These are phyloP conservation scores for Cymodocea nodosa DNA, from an alignment of 116 monocot genomes.

Conservation along the genomic window DNA sequence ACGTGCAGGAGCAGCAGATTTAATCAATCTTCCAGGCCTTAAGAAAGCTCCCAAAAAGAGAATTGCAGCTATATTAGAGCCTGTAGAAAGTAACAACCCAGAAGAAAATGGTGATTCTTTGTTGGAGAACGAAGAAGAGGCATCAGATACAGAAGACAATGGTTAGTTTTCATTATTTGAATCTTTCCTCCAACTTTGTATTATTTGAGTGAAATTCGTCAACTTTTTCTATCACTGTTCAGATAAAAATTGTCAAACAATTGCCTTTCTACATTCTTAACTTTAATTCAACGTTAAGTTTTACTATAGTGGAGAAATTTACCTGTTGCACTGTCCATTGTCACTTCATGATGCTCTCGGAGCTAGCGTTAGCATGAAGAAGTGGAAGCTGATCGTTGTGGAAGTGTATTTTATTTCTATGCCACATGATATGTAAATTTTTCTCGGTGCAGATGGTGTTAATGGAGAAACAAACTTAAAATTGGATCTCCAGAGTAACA, in stretches of 20 bases:
- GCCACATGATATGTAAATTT: background rate
- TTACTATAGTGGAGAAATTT: background rate
- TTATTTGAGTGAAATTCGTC: too few species aligned
- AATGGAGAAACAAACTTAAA: constrained; percentile 24
- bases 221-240: too few species aligned
- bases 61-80: constrained; percentile 85
- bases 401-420: too few species aligned
- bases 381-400: too few species aligned
- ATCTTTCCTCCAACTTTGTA: too few species aligned
- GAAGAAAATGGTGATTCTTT: constrained; percentile 49
- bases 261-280: background rate
- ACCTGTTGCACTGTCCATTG: too few species aligned
- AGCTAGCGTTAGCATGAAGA: too few species aligned
- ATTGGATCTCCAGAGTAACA: constrained; percentile 51
- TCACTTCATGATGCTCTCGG: too few species aligned
- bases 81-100: constrained; percentile 33
- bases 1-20: constrained; percentile 62
- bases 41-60: constrained; percentile 86
- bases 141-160: constrained; percentile 56
- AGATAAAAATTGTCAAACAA: too few species aligned
- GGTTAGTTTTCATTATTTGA: constrained; percentile 19
- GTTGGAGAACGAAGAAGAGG: constrained; percentile 36
- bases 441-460: constrained; percentile 25
- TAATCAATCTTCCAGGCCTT: constrained; percentile 68
- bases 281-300: background rate